Evolutionary conservation across 2,329 filamentous ascomycete genomes (phyloP).

Genomic region (Apiospora kogelbergensis): DNA sequence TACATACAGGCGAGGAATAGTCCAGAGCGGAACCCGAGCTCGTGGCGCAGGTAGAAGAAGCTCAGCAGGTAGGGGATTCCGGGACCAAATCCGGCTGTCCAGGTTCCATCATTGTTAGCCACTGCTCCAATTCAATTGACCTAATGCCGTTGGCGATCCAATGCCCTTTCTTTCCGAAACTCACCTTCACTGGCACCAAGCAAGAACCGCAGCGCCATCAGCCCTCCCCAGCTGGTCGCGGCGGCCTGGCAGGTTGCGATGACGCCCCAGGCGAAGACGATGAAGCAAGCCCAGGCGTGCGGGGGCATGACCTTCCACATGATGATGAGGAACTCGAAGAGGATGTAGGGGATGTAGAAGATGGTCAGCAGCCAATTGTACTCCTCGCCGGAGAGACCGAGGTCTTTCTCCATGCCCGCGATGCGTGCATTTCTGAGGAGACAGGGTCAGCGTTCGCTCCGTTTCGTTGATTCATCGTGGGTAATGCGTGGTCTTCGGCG

Average conservation of each 20-base stretch:
- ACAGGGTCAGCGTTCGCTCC: neutral
- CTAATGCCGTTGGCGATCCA: neutral
- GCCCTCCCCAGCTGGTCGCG: slow-evolving; percentile 29
- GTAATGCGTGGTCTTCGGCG: neutral
- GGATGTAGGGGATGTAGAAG: slow-evolving; percentile 44
- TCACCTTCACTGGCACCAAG: slow-evolving; percentile 29
- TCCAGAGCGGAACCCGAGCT: slow-evolving; percentile 41
- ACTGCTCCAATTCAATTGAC: neutral
- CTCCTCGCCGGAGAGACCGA: neutral
- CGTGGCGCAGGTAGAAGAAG: slow-evolving; percentile 42
- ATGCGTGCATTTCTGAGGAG: neutral
- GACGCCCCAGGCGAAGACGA: slow-evolving; percentile 24
- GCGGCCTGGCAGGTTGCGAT: slow-evolving; percentile 31
- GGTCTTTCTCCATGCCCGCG: slow-evolving; percentile 8
- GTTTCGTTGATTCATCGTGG: neutral
- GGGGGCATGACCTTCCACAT: slow-evolving; percentile 43
- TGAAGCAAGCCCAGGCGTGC: slow-evolving; percentile 23
- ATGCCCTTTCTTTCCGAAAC: neutral
- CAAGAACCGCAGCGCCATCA: slow-evolving; percentile 33
- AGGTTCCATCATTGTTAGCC: neutral
- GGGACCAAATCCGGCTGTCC: slow-evolving; percentile 28
- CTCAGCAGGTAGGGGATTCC: slow-evolving; percentile 34
- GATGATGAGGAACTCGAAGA: slow-evolving; percentile 42
- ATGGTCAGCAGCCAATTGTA: slow-evolving; percentile 42
- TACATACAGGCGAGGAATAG: slow-evolving; percentile 28